These are phyloP conservation scores for Cicer pinnatifidum DNA, from an alignment of 306 rosid species.

Conservation along the genomic window DNA sequence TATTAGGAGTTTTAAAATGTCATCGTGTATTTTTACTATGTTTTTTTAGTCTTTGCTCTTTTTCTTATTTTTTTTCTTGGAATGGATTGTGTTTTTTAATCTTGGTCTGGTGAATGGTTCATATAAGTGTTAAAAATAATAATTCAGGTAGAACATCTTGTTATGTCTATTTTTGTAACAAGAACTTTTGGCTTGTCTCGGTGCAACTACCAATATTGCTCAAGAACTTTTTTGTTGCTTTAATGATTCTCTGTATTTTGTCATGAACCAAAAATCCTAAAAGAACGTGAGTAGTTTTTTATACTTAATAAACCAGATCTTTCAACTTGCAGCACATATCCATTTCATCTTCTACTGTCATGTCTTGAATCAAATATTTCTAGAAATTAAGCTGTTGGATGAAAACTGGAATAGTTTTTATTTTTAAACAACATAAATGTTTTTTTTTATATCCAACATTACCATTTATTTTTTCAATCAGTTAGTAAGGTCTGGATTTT, in stretches of 20 bases:
- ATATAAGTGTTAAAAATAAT: neutral
- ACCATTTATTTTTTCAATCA: neutral
- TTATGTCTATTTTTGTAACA: neutral
- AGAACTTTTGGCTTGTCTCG: neutral
- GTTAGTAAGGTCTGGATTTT: neutral
- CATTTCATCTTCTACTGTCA: neutral
- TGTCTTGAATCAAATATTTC: neutral
- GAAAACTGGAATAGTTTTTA: neutral
- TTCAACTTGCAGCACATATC: neutral
- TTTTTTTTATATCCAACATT: neutral
- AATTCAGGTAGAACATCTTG: neutral
- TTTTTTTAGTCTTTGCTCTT: neutral
- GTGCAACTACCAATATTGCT: neutral
- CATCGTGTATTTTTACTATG: too few species aligned
- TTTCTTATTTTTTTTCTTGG: neutral
- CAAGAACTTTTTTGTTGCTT: conserved; percentile 2
- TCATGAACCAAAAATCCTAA: neutral
- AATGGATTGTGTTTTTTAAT: neutral
- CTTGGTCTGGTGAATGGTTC: neutral
- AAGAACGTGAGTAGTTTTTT: neutral
- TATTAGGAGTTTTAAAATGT: too few species aligned
- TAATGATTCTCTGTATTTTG: neutral
- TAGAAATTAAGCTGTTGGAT: neutral
- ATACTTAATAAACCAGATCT: neutral
- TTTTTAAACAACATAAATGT: neutral